Percentiles rank a stretch among this genome's conserved stretches.
Conservation (phyloP, 73 alveolate species). For the Durusdinium trenchii region DNA sequence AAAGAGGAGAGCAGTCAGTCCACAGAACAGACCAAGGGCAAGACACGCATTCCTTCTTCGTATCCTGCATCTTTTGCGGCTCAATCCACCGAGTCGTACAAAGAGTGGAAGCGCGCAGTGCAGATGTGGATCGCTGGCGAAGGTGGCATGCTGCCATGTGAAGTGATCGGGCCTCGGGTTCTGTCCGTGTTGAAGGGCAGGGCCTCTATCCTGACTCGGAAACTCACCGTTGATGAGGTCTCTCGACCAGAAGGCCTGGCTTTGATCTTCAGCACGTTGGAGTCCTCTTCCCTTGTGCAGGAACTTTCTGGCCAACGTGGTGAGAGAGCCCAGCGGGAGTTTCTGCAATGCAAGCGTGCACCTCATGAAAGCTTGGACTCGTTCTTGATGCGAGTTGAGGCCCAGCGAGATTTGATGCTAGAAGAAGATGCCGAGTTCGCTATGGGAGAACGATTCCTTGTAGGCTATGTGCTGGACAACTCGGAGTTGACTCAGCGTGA, state of each 20-base stretch:
- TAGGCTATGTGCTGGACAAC: no score
- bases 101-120: neutral
- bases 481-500: no score
- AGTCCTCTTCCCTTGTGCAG: neutral
- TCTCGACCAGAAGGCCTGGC: neutral
- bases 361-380: conserved; percentile 12
- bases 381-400: conserved; percentile 1
- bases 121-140: neutral
- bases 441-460: no score
- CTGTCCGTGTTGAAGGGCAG: neutral
- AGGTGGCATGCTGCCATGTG: neutral
- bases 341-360: neutral
- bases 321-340: neutral
- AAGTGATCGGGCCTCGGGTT: neutral
- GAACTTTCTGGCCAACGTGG: neutral
- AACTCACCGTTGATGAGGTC: neutral
- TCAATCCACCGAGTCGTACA: neutral
- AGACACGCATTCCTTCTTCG: neutral
- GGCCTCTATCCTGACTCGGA: neutral
- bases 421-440: no score
- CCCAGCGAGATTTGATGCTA: neutral
- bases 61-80: neutral
- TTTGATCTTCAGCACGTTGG: neutral
- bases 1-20: no score
- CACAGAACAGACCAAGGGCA: neutral